A percentile compares a stretch with the other conserved stretches of the same genome.
Evolutionary conservation across 345 rosid genomes (phyloP).

Genomic region (Syzygium aromaticum): DNA sequence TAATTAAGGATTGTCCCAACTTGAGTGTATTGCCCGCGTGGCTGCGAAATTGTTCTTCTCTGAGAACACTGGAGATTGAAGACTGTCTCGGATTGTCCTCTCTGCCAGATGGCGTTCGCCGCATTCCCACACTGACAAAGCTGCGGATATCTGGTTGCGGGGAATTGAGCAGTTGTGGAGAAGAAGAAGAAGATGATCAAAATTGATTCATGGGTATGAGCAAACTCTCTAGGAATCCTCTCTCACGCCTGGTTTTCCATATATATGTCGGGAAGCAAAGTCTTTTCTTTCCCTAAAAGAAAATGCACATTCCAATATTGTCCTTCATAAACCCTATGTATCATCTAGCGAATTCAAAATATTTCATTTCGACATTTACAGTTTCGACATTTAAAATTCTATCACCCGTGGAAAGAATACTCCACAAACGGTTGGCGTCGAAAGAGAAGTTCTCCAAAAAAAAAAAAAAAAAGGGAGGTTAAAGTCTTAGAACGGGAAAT

Average conservation of each 20-base stretch:
- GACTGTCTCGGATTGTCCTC: not conserved
- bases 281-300: not conserved
- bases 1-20: not conserved
- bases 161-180: too few species aligned
- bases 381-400: not conserved
- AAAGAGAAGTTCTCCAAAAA: not conserved
- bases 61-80: not conserved
- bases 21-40: not conserved
- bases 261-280: not conserved
- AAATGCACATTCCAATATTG: not conserved
- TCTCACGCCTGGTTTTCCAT: not conserved
- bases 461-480: too few species aligned
- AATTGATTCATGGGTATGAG: too few species aligned
- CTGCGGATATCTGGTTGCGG: not conserved
- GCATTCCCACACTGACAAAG: not conserved
- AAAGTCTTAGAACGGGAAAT: not conserved
- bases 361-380: too few species aligned
- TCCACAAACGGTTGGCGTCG: not conserved
- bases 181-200: not conserved
- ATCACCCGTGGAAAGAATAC: not conserved
- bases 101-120: not conserved
- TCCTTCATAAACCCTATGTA: not conserved
- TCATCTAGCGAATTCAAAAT: not conserved
- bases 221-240: not conserved
- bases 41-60: not conserved